Evolutionary conservation across 495 filamentous ascomycete species (phyloP), one percentile per base, ranked within the genome.

Genomic region (Aspergillus olivimuriae): DNA sequence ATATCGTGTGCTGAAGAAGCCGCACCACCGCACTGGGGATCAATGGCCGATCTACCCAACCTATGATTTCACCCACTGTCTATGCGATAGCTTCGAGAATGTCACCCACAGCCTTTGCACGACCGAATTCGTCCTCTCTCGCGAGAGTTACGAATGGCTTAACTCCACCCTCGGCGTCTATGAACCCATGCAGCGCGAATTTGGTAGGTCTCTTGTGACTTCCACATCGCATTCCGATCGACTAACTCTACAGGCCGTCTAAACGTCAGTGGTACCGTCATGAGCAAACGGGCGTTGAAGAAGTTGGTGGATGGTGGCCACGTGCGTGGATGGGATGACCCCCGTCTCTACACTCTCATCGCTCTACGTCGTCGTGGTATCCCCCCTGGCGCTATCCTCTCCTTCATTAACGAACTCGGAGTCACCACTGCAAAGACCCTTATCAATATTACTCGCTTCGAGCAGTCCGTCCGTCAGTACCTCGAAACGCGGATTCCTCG

Each of bases 101-200:
- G 91, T 95, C 57, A 85, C 89, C 1, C 89, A 94, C 69, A 89
- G 83, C 11, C 72, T 95, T 33, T 95, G 89, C 66, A 95, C 89
- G 1, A 86, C 82, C 4, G 89, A 95, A 58, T 94, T 94, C 57
- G 72, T 83, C 47, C 74, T 80, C 40, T 80, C 81, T 15, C 63
- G 89, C 30, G 78, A 81, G 32, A 88, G 84, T 9, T 95, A 95
- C 58, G 87, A 94, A 44, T 95, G 89, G 90, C 74, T 94, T 15
- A 83, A 86, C 55, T 72, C 86, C 52, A 72, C 76, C 20, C 73
- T 95, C 7, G 81, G 76, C 7, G 75, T 87, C 26, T 89, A 86
- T 58, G 80, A 89, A 57, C 89, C 89, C 3, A 89, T 91, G 82
- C 89, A 94, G 70, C 69, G 86, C 50, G 86, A 89, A 68, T 82